Conservation (phyloP, 176 grass and related monocot genomes). For the Bolboschoenus planiculmis region DNA sequence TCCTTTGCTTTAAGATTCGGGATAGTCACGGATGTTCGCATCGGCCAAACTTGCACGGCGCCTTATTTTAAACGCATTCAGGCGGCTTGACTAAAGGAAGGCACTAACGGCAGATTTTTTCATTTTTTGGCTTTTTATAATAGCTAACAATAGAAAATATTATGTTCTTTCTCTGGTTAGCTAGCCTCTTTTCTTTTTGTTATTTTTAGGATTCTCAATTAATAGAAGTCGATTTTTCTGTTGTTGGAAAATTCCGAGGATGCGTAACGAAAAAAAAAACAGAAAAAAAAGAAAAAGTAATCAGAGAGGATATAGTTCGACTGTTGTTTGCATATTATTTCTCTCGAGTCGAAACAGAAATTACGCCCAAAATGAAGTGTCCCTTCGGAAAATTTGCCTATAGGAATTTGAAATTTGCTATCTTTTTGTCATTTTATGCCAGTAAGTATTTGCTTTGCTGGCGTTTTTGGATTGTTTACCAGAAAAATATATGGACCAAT, state of each 20-base stretch:
- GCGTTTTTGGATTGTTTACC: background rate
- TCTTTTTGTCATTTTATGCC: background rate
- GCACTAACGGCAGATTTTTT: background rate
- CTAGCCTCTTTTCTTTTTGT: background rate
- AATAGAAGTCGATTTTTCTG: background rate
- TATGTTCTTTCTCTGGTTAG: background rate
- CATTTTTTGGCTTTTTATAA: background rate
- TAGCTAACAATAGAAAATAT: background rate
- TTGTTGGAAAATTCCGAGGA: background rate
- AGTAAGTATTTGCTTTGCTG: background rate
- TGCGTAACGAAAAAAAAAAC: background rate
- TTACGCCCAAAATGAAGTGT: background rate
- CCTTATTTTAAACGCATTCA: background rate
- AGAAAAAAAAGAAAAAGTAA: background rate
- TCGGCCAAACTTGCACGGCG: constrained; percentile 2
- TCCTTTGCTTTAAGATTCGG: background rate
- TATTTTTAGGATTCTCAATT: background rate
- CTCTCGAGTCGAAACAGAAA: background rate
- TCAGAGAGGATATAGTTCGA: background rate
- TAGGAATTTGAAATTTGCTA: background rate
- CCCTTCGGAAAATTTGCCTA: background rate
- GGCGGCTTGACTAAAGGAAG: background rate
- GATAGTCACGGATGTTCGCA: background rate
- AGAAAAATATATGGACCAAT: background rate
- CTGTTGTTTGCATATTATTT: background rate